Conservation (phyloP, 805 yeast species). For the Tetrapisispora namnaoensis region DNA sequence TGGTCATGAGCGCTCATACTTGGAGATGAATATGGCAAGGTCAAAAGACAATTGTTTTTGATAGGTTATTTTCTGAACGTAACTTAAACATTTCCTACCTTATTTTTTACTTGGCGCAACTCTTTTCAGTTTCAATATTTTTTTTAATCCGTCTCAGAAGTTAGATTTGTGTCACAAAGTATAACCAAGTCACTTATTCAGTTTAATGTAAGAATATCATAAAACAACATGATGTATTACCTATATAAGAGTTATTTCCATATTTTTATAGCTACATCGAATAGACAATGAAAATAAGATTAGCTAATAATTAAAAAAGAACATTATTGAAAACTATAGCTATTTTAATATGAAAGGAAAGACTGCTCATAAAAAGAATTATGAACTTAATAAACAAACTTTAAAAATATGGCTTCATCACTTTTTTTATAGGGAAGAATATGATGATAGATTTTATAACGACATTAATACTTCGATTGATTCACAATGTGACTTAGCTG, state of each 20-base stretch:
- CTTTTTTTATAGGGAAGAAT: slow-evolving; percentile 8
- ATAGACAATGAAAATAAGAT: not conserved
- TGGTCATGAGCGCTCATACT: no score
- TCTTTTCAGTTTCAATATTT: no score
- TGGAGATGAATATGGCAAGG: no score
- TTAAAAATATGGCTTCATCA: slow-evolving; percentile 12
- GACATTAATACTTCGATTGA: slow-evolving; percentile 9
- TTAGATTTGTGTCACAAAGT: not conserved
- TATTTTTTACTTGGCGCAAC: no score
- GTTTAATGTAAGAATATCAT: not conserved
- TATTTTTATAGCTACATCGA: no score
- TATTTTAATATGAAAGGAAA: not conserved
- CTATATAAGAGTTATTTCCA: not conserved
- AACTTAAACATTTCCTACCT: no score
- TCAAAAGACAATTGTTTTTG: no score
- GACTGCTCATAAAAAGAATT: not conserved
- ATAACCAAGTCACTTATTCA: not conserved
- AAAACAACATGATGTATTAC: not conserved
- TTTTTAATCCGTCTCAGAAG: not conserved
- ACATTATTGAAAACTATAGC: not conserved
- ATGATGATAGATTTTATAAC: slow-evolving; percentile 9
- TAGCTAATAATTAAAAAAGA: not conserved
- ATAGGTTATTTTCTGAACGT: no score
- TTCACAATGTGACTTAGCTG: not conserved
- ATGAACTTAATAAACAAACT: slow-evolving; percentile 3